phyloP scores from a whole-genome alignment of 768 basidiomycete species.

The Russula virescens region DNA sequence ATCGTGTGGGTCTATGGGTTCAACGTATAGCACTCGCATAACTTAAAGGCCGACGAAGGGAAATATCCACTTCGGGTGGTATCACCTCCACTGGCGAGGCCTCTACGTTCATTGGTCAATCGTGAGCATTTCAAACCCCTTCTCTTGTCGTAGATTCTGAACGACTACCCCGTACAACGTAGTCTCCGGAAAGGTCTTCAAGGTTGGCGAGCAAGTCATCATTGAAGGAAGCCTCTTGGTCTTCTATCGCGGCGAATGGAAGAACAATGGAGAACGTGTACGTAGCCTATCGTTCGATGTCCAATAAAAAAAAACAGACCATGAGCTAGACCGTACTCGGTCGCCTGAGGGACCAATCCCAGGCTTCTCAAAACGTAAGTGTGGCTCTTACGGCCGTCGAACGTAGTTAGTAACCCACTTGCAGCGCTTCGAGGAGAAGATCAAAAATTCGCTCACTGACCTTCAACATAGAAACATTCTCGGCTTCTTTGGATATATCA shows the following conservation, averaged over 20 bases:
- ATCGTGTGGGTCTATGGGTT: not conserved
- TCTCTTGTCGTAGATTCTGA: not conserved
- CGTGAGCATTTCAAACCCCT: not conserved
- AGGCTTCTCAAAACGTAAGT: conserved; percentile 8
- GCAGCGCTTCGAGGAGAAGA: conserved; percentile 41
- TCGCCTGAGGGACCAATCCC: conserved; percentile 8
- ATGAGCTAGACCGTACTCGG: conserved; percentile 11
- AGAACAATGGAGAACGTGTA: conserved; percentile 34
- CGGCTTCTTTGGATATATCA: conserved; percentile 35
- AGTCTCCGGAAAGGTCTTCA: conserved; percentile 31
- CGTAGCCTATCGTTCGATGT: conserved; percentile 25
- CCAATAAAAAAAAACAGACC: not conserved
- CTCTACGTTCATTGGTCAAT: not conserved
- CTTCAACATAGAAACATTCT: conserved; percentile 39
- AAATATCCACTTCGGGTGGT: not conserved
- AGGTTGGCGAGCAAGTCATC: conserved; percentile 30
- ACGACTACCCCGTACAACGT: not conserved
- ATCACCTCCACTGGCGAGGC: not conserved
- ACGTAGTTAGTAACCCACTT: not conserved
- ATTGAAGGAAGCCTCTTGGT: conserved; percentile 37
- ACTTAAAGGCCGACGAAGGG: not conserved
- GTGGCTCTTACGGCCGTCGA: not conserved
- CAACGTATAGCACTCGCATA: not conserved
- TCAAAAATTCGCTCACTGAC: conserved; percentile 36
- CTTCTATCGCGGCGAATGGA: conserved; percentile 40